These are phyloP conservation scores for Beauveria caledonica DNA, from an alignment of 2,329 filamentous ascomycete species.

Conservation along the genomic window DNA sequence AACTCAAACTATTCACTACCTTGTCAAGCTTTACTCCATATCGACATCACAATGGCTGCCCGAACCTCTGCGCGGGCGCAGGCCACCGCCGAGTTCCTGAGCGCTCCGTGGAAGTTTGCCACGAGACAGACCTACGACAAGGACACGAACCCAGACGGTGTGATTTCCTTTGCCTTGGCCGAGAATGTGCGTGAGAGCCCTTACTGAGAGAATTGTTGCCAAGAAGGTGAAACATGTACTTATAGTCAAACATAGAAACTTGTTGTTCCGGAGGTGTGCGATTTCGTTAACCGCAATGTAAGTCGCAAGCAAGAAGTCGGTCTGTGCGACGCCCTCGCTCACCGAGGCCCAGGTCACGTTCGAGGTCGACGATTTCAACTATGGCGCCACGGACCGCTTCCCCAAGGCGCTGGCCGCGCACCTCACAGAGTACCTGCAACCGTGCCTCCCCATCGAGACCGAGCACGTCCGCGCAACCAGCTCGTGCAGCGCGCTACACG, in stretches of 20 bases:
- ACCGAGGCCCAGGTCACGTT: conserved; percentile 18
- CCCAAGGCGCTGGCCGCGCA: conserved; percentile 26
- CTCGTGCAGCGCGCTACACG: conserved; percentile 31
- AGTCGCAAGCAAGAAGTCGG: background rate
- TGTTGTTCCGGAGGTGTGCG: conserved; percentile 29
- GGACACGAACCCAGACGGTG: conserved; percentile 29
- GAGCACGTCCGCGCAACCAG: conserved; percentile 27
- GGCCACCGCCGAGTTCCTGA: conserved; percentile 18
- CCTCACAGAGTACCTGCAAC: conserved; percentile 30
- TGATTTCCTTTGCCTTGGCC: conserved; percentile 40
- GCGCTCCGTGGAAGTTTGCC: conserved; percentile 27
- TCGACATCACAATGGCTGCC: conserved; percentile 8
- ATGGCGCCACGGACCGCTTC: conserved; percentile 27
- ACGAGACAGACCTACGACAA: conserved; percentile 29
- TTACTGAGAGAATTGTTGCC: background rate
- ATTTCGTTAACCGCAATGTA: conserved; percentile 25
- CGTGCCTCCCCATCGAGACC: conserved; percentile 20
- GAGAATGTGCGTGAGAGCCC: conserved; percentile 32
- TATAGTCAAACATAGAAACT: conserved; percentile 22
- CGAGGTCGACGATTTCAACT: conserved; percentile 25
- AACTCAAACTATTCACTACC: background rate
- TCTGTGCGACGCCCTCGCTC: background rate
- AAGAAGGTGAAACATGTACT: background rate
- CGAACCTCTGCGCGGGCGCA: conserved; percentile 18
- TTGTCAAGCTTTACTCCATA: background rate